Evolutionary conservation across 176 grass and related monocot species (phyloP).

Genomic region (Triticum turgidum): DNA sequence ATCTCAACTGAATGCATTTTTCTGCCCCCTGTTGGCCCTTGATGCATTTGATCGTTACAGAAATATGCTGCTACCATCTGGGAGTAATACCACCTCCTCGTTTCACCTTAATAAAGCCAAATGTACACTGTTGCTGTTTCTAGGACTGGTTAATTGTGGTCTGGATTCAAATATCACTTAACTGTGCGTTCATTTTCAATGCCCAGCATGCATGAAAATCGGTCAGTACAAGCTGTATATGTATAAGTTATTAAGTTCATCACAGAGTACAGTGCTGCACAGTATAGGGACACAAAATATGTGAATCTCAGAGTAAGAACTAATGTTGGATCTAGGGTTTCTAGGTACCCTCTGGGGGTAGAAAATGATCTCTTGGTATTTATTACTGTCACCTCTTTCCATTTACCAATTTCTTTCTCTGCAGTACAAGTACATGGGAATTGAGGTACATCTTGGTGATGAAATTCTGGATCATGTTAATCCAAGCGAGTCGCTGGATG

Average conservation of each 20-base stretch:
- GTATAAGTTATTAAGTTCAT: background rate
- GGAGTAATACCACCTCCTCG: background rate
- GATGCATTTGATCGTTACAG: background rate
- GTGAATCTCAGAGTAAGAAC: background rate
- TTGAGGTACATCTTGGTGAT: constrained; percentile 74
- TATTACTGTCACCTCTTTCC: background rate
- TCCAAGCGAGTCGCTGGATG: constrained; percentile 35
- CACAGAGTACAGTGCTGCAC: background rate
- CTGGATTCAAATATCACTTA: background rate
- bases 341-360: background rate
- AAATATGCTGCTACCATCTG: background rate
- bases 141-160: background rate
- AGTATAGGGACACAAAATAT: background rate
- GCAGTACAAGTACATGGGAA: constrained; percentile 90
- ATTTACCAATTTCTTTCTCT: constrained; percentile 42
- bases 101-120: background rate
- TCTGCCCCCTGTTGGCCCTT: background rate
- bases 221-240: background rate
- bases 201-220: background rate
- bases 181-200: background rate
- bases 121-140: background rate
- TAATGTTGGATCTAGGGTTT: background rate
- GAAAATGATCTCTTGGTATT: background rate
- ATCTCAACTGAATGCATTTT: background rate
- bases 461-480: constrained; percentile 65